A percentile compares a stretch with the other conserved stretches of the same genome.
Evolutionary conservation across 176 grass and related monocot species (phyloP).

Genomic region (Thinopyrum elongatum): DNA sequence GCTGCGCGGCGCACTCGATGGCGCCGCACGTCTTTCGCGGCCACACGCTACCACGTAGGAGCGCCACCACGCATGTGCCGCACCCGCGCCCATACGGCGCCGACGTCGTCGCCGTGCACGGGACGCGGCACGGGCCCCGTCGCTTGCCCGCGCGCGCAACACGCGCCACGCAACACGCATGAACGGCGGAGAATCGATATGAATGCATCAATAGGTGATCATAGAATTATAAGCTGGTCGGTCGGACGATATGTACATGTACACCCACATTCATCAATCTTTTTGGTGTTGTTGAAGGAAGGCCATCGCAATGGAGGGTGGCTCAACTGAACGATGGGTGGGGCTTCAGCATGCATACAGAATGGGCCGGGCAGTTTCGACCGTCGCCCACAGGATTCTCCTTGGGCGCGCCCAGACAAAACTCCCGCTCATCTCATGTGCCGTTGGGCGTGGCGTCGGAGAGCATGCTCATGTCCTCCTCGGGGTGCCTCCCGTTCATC

Average conservation of each 20-base stretch:
- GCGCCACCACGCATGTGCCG: neutral
- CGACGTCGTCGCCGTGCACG: neutral
- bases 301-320: conserved; percentile 14
- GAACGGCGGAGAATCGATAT: neutral
- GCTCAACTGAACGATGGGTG: neutral
- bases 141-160: neutral
- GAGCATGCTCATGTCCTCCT: conserved; percentile 49
- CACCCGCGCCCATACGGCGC: neutral
- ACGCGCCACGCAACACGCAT: neutral
- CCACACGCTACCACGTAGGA: neutral
- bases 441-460: conserved; percentile 47
- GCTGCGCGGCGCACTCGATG: conserved; percentile 6
- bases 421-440: conserved; percentile 39
- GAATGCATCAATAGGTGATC: neutral
- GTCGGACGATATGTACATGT: neutral
- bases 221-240: too few species aligned
- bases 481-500: conserved; percentile 76
- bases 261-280: neutral
- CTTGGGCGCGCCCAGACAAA: conserved; percentile 32
- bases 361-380: neutral
- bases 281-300: neutral
- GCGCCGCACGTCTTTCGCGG: conserved; percentile 4
- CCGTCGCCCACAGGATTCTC: conserved; percentile 33
- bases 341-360: neutral
- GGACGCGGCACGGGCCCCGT: neutral